These are phyloP conservation scores for Cordyceps cateniannulata DNA, from an alignment of 2,329 filamentous ascomycete genomes.

Conservation along the genomic window DNA sequence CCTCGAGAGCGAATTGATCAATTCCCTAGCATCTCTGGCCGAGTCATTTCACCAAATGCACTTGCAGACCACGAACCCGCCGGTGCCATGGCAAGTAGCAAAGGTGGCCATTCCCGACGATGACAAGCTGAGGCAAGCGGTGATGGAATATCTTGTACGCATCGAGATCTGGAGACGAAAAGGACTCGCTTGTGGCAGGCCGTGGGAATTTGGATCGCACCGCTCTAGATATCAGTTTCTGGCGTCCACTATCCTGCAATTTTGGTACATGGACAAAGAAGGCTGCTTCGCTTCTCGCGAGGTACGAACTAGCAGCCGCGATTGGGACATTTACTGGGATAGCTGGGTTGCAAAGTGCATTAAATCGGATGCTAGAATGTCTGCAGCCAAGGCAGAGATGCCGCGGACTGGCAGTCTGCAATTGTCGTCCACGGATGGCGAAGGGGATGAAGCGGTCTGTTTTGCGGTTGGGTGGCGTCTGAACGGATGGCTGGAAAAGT, in stretches of 20 bases:
- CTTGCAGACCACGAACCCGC: background rate
- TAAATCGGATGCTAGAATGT: background rate
- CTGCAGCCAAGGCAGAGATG: background rate
- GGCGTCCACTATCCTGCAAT: slow-evolving; percentile 9
- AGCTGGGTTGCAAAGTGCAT: slow-evolving; percentile 21
- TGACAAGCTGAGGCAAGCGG: slow-evolving; percentile 14
- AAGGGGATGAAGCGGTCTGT: background rate
- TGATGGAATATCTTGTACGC: background rate
- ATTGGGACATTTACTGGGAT: slow-evolving; percentile 23
- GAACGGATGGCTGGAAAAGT: background rate
- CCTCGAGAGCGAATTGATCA: background rate
- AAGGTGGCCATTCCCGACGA: background rate
- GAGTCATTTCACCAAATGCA: background rate
- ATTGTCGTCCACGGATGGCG: slow-evolving; percentile 16
- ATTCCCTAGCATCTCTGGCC: background rate
- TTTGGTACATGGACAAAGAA: slow-evolving; percentile 11
- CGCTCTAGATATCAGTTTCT: background rate
- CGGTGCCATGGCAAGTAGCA: background rate
- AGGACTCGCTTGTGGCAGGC: background rate
- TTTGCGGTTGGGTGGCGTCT: background rate
- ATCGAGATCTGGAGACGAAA: slow-evolving; percentile 7
- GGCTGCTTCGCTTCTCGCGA: slow-evolving; percentile 2
- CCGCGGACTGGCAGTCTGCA: background rate
- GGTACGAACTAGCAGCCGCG: background rate
- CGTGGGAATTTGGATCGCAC: slow-evolving; percentile 1